phyloP scores from a whole-genome alignment of 2,329 filamentous ascomycete genomes.

The Ophiostoma triangulosporum region DNA sequence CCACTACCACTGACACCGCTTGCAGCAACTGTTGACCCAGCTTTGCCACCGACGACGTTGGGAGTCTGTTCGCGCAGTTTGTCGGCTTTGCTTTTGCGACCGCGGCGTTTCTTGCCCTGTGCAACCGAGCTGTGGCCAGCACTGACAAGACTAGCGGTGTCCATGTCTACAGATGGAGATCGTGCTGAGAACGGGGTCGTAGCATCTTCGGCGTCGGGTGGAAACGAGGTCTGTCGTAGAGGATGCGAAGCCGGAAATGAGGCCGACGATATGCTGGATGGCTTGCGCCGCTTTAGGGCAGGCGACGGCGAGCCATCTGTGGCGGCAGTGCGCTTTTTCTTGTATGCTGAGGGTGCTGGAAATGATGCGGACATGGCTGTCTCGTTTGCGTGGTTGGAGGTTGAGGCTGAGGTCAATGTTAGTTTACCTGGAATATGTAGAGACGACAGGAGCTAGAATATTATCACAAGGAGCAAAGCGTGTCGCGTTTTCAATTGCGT shows the following conservation, averaged over 20 bases:
- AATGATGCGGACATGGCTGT: background rate
- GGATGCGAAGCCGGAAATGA: constrained; percentile 46
- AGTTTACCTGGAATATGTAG: too few species aligned
- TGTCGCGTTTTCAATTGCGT: too few species aligned
- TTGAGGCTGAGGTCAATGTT: too few species aligned
- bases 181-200: constrained; percentile 42
- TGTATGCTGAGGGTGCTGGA: background rate
- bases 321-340: constrained; percentile 47
- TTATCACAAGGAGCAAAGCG: too few species aligned
- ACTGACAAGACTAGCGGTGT: constrained; percentile 45
- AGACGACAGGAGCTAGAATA: background rate
- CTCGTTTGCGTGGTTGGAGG: too few species aligned
- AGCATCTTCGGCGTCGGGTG: constrained; percentile 40
- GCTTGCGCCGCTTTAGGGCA: constrained; percentile 54
- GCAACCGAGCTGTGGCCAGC: constrained; percentile 24
- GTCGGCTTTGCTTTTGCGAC: constrained; percentile 45
- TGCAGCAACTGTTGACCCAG: constrained; percentile 28
- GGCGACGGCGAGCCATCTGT: constrained; percentile 36
- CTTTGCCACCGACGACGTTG: constrained; percentile 28
- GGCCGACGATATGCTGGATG: constrained; percentile 45
- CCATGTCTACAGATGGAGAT: constrained; percentile 54
- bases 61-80: constrained; percentile 29
- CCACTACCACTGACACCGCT: constrained; percentile 22
- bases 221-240: constrained; percentile 70
- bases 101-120: constrained; percentile 44